Evolutionary conservation across 495 filamentous ascomycete genomes (phyloP), one percentile per base, ranked within the genome.

Genomic region (Lophiotrema nucula): DNA sequence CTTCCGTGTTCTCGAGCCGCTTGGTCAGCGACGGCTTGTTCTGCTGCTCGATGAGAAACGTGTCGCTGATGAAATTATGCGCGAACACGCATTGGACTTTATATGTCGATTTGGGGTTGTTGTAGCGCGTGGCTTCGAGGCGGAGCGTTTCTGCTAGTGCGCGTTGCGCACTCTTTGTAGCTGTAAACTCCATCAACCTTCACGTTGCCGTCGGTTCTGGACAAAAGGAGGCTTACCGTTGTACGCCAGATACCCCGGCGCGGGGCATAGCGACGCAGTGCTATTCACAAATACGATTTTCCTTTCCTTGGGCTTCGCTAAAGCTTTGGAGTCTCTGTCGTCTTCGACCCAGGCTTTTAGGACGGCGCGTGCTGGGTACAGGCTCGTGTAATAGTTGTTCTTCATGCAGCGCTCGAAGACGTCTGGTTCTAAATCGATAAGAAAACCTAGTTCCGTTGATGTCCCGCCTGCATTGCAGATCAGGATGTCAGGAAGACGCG

Each of bases 71-170:
- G 27, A 64, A 64, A 39, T 46, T 46, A n/a, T 48, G 18, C 10
- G 74, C 69, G 28, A 77, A 72, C 44, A 62, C 62, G 24, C 69
- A 71, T 42, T 73, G 67, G 2, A 70, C 54, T 1, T 15, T 62
- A 31, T 62, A 63, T 0, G 21, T 46, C 0, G 48, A 59, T n/a
- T 2, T 12, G 16, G 47, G 26, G 10, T 53, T 28, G 6, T 41
- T 23, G 62, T 75, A 73, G 5, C 67, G 58, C 21, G 65, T 60
- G 8, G 58, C 53, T 63, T 77, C 73, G 45, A 66, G 54, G 1
- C 73, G 69, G 1, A 76, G 67, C 0, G 71, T 74, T 41, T 76
- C 73, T 22, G 74, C 73, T 1, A 77, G 47, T 1, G 67, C 71
- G 31, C 74, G 70, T 8, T 68, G 28, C 3, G 62, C 57, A 22